Evolutionary conservation across 352 stramenopile species (phyloP).

Genomic region (Globisporangium irregulare): DNA sequence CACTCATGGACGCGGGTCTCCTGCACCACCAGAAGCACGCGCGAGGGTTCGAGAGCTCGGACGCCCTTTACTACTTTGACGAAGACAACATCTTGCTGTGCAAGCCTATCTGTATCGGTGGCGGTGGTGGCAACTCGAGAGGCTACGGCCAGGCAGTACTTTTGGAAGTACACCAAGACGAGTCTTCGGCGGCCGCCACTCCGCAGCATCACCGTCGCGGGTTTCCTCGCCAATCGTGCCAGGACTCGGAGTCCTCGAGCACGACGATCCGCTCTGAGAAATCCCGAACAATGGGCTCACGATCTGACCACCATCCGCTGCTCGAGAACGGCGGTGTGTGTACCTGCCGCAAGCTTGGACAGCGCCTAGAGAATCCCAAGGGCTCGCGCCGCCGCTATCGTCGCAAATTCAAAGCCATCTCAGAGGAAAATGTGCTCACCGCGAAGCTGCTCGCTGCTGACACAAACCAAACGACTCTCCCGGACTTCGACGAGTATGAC

Average conservation of each 20-base stretch:
- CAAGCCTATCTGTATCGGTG: slow-evolving; percentile 13
- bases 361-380: slow-evolving; percentile 27
- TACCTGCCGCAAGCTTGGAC: slow-evolving; percentile 35
- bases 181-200: background rate
- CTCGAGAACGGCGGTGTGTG: slow-evolving; percentile 25
- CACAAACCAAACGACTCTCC: slow-evolving; percentile 1
- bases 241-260: slow-evolving; percentile 12
- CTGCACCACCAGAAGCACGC: slow-evolving; percentile 27
- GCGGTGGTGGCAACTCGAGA: background rate
- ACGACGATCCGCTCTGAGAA: slow-evolving; percentile 3
- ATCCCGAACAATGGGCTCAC: background rate
- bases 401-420: slow-evolving; percentile 22
- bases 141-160: background rate
- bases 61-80: slow-evolving; percentile 39
- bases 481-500: slow-evolving; percentile 16
- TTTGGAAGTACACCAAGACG: background rate
- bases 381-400: slow-evolving; percentile 17
- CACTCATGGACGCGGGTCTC: slow-evolving; percentile 25
- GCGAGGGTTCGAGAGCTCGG: slow-evolving; percentile 17
- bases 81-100: slow-evolving; percentile 30
- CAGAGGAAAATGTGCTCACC: slow-evolving; percentile 25
- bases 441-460: slow-evolving; percentile 17
- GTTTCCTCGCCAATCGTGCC: slow-evolving; percentile 2
- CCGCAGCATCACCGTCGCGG: background rate
- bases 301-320: background rate